Percentiles rank a stretch among this genome's conserved stretches.
Conservation (phyloP, 331 rosid genomes). For the Stylosanthes scabra region DNA sequence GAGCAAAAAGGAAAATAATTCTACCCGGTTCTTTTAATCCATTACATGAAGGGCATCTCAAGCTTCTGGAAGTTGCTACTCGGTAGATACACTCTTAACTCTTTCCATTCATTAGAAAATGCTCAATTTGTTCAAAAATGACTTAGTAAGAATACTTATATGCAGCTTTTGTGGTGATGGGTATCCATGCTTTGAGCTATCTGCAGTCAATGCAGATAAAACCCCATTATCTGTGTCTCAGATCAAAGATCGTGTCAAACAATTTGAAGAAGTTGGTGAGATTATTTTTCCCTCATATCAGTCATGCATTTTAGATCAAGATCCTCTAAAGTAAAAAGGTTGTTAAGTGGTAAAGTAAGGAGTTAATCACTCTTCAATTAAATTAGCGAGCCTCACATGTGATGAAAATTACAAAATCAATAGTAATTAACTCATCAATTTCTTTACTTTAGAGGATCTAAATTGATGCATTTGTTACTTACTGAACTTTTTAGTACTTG, state of each 20-base stretch:
- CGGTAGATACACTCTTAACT: conserved; percentile 54
- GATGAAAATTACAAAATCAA: too few relatives aligned
- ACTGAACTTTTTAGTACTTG: conserved; percentile 20
- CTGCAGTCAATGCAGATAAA: conserved; percentile 96
- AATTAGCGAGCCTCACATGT: too few relatives aligned
- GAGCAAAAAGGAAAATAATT: conserved; percentile 75
- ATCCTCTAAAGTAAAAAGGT: neutral
- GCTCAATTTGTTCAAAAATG: conserved; percentile 4
- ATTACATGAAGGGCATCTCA: conserved; percentile 86
- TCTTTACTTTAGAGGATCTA: too few relatives aligned
- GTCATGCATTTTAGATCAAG: too few relatives aligned
- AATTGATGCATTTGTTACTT: neutral
- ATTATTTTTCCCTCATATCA: conserved; percentile 9
- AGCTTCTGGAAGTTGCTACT: conserved; percentile 85
- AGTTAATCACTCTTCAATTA: too few relatives aligned
- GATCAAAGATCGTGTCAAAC: conserved; percentile 84
- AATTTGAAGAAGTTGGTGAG: conserved; percentile 86
- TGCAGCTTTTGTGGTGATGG: conserved; percentile 81
- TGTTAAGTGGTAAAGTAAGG: conserved; percentile 22
- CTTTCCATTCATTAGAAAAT: conserved; percentile 21
- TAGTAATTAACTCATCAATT: too few relatives aligned
- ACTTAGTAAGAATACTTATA: conserved; percentile 31
- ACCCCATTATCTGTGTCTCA: conserved; percentile 78
- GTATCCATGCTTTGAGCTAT: conserved; percentile 93
- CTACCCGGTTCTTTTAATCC: conserved; percentile 94